A percentile compares a stretch with the other conserved stretches of the same genome.
These are phyloP conservation scores for Passalora sequoiae DNA, from an alignment of 2,329 filamentous ascomycete genomes.

Conservation along the genomic window DNA sequence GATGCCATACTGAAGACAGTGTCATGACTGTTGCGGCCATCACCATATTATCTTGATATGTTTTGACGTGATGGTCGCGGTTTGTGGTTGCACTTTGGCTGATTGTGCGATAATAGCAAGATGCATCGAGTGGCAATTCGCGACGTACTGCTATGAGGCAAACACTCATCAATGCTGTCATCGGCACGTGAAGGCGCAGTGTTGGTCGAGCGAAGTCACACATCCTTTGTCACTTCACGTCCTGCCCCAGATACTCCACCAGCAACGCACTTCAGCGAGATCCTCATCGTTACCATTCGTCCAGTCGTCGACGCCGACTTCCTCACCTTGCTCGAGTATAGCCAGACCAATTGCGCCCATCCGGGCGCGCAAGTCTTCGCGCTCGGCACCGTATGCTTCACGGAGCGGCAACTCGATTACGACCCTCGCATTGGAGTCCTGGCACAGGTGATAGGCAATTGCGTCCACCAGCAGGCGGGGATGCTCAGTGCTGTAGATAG, in stretches of 20 bases:
- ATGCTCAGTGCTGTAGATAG: constrained; percentile 80
- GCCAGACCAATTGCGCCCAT: constrained; percentile 54
- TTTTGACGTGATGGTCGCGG: no score
- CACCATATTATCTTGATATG: no score
- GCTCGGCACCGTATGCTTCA: constrained; percentile 62
- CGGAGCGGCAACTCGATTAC: constrained; percentile 78
- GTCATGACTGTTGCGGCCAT: no score
- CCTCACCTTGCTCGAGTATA: constrained; percentile 56
- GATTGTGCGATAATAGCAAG: no score
- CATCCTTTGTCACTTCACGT: constrained; percentile 12
- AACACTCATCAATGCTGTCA: no score
- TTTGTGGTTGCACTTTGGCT: no score
- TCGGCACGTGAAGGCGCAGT: not conserved
- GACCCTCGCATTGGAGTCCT: constrained; percentile 55
- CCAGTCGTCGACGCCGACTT: constrained; percentile 72
- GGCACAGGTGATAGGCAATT: constrained; percentile 62
- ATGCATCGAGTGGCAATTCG: no score
- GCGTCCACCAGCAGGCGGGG: constrained; percentile 67
- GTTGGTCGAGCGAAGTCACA: not conserved
- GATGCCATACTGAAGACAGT: no score
- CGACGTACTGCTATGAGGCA: no score
- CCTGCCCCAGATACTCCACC: constrained; percentile 61
- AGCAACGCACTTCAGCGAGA: constrained; percentile 54
- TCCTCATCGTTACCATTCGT: constrained; percentile 46
- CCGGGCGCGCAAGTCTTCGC: constrained; percentile 55